Conservation (phyloP, 1,139 yeast genomes). For the Zygotorulaspora mrakii region DNA sequence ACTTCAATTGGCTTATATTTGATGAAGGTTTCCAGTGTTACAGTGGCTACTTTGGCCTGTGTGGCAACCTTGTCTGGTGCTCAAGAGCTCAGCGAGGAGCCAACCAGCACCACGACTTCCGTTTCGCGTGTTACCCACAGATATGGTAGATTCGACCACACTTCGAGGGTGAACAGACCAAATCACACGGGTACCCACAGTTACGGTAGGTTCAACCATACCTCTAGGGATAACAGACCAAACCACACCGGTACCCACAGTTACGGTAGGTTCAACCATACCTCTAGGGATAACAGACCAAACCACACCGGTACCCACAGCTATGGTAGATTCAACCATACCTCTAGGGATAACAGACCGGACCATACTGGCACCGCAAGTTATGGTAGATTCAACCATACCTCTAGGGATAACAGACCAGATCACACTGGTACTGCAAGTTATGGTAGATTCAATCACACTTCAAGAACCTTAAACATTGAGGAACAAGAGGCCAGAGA, state of each 20-base stretch:
- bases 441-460: slow-evolving; percentile 50
- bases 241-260: slow-evolving; percentile 46
- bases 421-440: slow-evolving; percentile 44
- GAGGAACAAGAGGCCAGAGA: slow-evolving; percentile 23
- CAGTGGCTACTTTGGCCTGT: slow-evolving; percentile 37
- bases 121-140: slow-evolving; percentile 45
- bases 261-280: slow-evolving; percentile 43
- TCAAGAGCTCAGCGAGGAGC: slow-evolving; percentile 40
- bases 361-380: slow-evolving; percentile 43
- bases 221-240: slow-evolving; percentile 37
- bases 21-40: slow-evolving; percentile 41
- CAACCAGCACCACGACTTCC: slow-evolving; percentile 41
- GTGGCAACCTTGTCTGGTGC: slow-evolving; percentile 33
- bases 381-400: slow-evolving; percentile 47
- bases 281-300: slow-evolving; percentile 35
- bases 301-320: slow-evolving; percentile 46
- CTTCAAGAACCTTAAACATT: slow-evolving; percentile 41
- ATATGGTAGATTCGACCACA: slow-evolving; percentile 43
- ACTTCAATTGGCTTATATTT: too few relatives aligned
- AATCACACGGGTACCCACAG: slow-evolving; percentile 44
- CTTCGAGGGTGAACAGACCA: slow-evolving; percentile 35
- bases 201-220: slow-evolving; percentile 50
- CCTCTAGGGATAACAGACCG: slow-evolving; percentile 35
- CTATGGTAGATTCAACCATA: slow-evolving; percentile 43
- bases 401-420: slow-evolving; percentile 35